These are phyloP conservation scores for Sugiyamaella grinbergsii DNA, from an alignment of 1,139 yeast species.

Conservation along the genomic window DNA sequence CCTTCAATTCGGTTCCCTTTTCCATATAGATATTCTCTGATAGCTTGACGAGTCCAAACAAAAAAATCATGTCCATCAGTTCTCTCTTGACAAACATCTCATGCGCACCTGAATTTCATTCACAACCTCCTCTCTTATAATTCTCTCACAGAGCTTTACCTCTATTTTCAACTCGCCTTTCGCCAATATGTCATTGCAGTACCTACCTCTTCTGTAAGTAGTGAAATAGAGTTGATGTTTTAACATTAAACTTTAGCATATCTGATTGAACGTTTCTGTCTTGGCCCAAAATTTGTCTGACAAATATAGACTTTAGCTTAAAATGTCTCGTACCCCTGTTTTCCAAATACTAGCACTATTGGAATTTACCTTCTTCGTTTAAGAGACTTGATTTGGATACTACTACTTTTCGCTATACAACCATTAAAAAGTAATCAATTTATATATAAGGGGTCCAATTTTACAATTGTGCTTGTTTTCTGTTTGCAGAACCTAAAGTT, in stretches of 20 bases:
- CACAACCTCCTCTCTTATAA: too few species aligned
- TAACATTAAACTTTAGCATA: conserved; percentile 14
- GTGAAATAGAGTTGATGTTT: conserved; percentile 9
- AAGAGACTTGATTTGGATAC: conserved; percentile 6
- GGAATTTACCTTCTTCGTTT: conserved; percentile 14
- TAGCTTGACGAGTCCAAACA: too few species aligned
- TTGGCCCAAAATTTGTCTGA: conserved; percentile 1
- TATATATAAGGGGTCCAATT: conserved; percentile 5
- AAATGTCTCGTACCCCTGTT: conserved; percentile 8
- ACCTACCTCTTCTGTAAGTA: background rate
- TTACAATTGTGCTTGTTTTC: background rate
- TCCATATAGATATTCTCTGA: background rate
- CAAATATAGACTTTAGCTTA: conserved; percentile 9
- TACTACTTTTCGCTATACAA: conserved; percentile 1
- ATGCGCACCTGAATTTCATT: too few species aligned
- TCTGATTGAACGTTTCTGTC: conserved; percentile 7
- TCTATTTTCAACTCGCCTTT: too few species aligned
- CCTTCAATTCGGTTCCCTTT: background rate
- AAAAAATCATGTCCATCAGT: too few species aligned
- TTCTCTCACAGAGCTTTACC: too few species aligned
- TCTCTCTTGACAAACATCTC: too few species aligned
- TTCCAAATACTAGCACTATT: conserved; percentile 3
- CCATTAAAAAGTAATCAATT: background rate
- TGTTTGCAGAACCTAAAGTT: background rate
- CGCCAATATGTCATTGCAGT: too few species aligned